Evolutionary conservation across 805 yeast genomes (phyloP), one percentile per base, ranked within the genome.

Genomic region (Clavispora vitiphila): DNA sequence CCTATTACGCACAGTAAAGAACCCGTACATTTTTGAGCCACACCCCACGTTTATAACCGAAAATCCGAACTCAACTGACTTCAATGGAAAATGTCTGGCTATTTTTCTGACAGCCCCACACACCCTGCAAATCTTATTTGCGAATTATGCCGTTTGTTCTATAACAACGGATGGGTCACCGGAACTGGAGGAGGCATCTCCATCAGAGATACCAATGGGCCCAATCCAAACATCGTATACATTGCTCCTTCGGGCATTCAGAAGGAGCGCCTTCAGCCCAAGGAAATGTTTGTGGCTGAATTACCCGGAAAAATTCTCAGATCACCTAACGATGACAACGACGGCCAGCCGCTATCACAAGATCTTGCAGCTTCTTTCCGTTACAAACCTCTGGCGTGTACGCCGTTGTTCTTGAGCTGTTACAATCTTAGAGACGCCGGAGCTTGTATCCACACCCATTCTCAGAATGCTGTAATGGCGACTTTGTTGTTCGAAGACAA

Each of bases 161-260:
- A 84, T 60, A 71, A 77, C 51, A 83, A 84, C 56, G 83, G 86
- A 38, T 89, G 96, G 96, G 91, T 87, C 52, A 82, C 96, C 0
- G 97, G 97, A 3, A 91, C 98, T 1, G 97, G 96, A 3, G 98
- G 97, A 24, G 97, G 97, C 3, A 83, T 91, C 53, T 84, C 95
- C 24, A 83, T 90, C 38, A 65, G 82, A 41, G 71, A 77, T 37
- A 56, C 53, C 11, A 72, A 75, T 2, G 74, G 72, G 1, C 38
- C 32, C 10, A 64, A 67, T 41, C 67, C 68, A 14, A 71, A 78
- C 46, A 54, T 67, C 16, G 77, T 86, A 14, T 90, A 75, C 60
- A 74, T 90, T 31, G 95, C 97, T 0, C 97, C 98, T 4, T 85
- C 95, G n/a, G 97, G 97, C 1, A 95, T 90, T 8, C 96, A 90